Evolutionary conservation across 306 rosid genomes (phyloP).

Genomic region (Begonia loranthoides): DNA sequence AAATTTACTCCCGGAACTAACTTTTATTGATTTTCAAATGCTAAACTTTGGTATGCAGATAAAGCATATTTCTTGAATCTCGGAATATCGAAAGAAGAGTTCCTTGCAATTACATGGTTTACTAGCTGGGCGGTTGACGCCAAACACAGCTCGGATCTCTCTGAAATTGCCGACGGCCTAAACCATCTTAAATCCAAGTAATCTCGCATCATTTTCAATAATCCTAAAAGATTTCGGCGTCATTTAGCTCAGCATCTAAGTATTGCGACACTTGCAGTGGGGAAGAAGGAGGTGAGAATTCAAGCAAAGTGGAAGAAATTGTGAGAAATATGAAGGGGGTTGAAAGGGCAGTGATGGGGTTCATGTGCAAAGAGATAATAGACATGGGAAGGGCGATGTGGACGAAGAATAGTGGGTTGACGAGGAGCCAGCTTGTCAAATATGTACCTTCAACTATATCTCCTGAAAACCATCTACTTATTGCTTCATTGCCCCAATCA

Average conservation of each 20-base stretch:
- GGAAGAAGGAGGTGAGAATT: constrained; percentile 18
- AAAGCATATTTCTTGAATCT: constrained; percentile 46
- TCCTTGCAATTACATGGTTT: constrained; percentile 86
- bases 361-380: constrained; percentile 88
- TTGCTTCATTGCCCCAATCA: constrained; percentile 27
- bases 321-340: constrained; percentile 46
- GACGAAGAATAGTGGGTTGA: constrained; percentile 56
- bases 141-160: constrained; percentile 53
- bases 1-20: neutral
- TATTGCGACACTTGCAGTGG: constrained; percentile 16
- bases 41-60: constrained; percentile 20
- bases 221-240: too few relatives aligned
- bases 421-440: constrained; percentile 45
- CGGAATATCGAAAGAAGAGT: constrained; percentile 64
- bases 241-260: too few relatives aligned
- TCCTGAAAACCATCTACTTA: constrained; percentile 78
- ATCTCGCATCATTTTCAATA: neutral
- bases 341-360: constrained; percentile 73
- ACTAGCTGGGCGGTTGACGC: constrained; percentile 97
- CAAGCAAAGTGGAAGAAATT: constrained; percentile 38
- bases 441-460: constrained; percentile 67
- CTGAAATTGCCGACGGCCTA: constrained; percentile 22
- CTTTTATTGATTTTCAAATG: neutral
- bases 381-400: constrained; percentile 82
- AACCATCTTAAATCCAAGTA: constrained; percentile 41